Base-by-base conservation (phyloP, 2,329 filamentous ascomycete genomes). In the Pleomassaria siparia region DNA sequence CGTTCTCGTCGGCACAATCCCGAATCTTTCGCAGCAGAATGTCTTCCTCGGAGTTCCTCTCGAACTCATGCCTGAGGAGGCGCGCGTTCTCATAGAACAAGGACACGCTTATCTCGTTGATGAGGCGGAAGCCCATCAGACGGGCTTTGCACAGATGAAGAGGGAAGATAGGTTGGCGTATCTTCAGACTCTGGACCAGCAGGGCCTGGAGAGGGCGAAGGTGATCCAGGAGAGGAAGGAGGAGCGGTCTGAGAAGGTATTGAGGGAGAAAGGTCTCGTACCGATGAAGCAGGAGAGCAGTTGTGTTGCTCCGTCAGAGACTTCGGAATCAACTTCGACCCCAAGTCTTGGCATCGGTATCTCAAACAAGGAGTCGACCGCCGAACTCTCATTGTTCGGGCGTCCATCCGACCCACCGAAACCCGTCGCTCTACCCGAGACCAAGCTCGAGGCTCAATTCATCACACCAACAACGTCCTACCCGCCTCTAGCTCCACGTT, bases 21-120 rank as follows among this genome's bases (percentile, higher is more conserved):
- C 94, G 2, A 91, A 97, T 72, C 86, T 90, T 47, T 91, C 91
- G 5, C 92, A 95, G 60, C 94, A 99, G 73, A 97, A 96, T 73
- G 82, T 96, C 48, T 97, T 97, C 67, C 81, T 92, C 49, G 89
- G 91, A 37, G 75, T 97, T 41, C 94, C 94, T 2, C 75, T 97
- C 21, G 88, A 96, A 75, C 78, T 99, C 36, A 89, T 94, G 76
- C 86, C 89, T 1, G 94, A 97, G 73, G 94, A 99, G 75, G 91
- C 87, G 3, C 81, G 85, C 54, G 74, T 94, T 44, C 80, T 99
- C 22, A 84, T 95, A 49, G 86, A 90, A 57, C 86, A 86, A 58
- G 84, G 82, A 49, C 82, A 84, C 59, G 92, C 85, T 33, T 89
- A 87, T 71, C 79, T 96, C 58, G 84, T 92, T 59, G 89, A 96